Percentiles rank a stretch among this genome's conserved stretches.
phyloP scores from a whole-genome alignment of 2,329 filamentous ascomycete species.

The Triangularia setosa region DNA sequence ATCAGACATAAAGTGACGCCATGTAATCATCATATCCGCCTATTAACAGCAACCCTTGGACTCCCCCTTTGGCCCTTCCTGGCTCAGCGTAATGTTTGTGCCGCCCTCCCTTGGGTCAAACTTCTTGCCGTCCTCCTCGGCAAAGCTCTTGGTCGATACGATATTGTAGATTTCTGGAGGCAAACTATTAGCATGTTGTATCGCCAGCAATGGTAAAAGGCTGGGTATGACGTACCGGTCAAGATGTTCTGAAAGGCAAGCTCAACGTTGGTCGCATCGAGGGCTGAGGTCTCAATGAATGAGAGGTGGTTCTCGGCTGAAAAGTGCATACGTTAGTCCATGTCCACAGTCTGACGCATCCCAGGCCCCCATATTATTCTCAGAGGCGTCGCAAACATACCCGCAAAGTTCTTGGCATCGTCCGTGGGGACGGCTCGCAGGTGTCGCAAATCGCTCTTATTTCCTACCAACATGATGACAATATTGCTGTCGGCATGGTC shows the following conservation, averaged over 20 bases:
- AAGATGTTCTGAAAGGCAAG: conserved; percentile 99
- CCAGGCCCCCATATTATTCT: neutral
- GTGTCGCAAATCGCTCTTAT: conserved; percentile 99
- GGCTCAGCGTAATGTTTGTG: conserved; percentile 81
- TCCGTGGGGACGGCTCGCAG: conserved; percentile 94
- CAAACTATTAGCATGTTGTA: conserved; percentile 1
- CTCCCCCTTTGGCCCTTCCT: conserved; percentile 45
- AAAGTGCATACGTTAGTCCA: neutral
- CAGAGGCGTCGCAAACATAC: conserved; percentile 45
- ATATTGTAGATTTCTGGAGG: conserved; percentile 93
- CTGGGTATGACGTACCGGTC: conserved; percentile 63
- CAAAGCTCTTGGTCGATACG: conserved; percentile 94
- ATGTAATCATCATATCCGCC: conserved; percentile 27
- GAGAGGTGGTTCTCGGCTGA: conserved; percentile 94
- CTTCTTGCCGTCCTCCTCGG: conserved; percentile 77
- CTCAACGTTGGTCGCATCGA: conserved; percentile 98
- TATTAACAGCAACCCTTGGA: conserved; percentile 27
- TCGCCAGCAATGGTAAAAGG: neutral
- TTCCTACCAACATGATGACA: conserved; percentile 98
- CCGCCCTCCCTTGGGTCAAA: conserved; percentile 60
- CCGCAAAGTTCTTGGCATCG: conserved; percentile 96
- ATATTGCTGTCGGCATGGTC: conserved; percentile 99
- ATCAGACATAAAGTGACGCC: conserved; percentile 33
- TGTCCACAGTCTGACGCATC: neutral
- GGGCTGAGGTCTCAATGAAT: conserved; percentile 98